Percentiles rank a stretch among this genome's conserved stretches.
These are phyloP conservation scores for Lathyrus sativus DNA, from an alignment of 306 rosid species.

Conservation along the genomic window DNA sequence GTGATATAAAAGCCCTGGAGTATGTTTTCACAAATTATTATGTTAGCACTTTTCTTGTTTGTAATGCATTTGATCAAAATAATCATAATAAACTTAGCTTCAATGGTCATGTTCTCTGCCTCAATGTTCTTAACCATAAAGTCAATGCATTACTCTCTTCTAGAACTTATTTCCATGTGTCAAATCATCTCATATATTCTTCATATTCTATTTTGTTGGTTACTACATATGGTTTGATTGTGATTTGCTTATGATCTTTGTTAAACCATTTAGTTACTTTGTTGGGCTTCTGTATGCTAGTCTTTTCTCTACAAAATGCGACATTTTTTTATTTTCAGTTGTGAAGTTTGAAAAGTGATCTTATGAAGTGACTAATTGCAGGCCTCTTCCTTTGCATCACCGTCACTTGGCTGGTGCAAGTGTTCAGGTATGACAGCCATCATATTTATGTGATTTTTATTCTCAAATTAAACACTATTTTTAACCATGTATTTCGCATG, in stretches of 20 bases:
- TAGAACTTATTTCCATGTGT: constrained; percentile 1
- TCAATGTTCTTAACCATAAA: no score
- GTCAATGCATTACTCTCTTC: constrained; percentile 15
- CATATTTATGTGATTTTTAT: constrained; percentile 15
- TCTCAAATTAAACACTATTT: constrained; percentile 31
- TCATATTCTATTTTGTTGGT: constrained; percentile 30
- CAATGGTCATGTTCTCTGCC: constrained; percentile 28
- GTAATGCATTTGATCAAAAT: constrained; percentile 32
- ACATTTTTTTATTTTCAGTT: constrained; percentile 17
- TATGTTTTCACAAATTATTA: constrained; percentile 50
- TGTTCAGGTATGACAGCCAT: constrained; percentile 59
- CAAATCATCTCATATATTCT: constrained; percentile 18
- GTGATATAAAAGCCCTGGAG: constrained; percentile 93
- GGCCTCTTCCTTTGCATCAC: constrained; percentile 92
- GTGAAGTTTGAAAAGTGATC: constrained; percentile 34
- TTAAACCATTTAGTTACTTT: constrained; percentile 5
- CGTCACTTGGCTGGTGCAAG: constrained; percentile 91
- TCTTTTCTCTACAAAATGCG: constrained; percentile 8
- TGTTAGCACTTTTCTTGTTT: constrained; percentile 29
- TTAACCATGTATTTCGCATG: constrained; percentile 34
- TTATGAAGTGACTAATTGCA: constrained; percentile 43
- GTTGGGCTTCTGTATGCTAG: not conserved
- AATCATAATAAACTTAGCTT: constrained; percentile 17
- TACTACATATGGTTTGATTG: constrained; percentile 16
- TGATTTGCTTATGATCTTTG: constrained; percentile 23